Base-by-base conservation (phyloP, 2,329 filamentous ascomycete species). In the Exophiala spinifera region DNA sequence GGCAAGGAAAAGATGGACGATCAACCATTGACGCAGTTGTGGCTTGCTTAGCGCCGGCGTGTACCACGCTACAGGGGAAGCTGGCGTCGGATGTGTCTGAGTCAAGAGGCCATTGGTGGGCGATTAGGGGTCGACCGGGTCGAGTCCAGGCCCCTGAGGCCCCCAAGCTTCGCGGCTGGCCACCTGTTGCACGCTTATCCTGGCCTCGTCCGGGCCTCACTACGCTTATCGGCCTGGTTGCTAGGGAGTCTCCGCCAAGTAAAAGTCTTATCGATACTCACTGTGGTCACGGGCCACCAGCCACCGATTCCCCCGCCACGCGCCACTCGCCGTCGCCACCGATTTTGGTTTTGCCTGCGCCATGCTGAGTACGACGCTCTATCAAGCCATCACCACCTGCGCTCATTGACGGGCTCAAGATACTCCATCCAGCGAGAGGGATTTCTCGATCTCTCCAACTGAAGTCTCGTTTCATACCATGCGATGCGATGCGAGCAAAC, bases 1-100 rank as follows among this genome's bases (percentile, higher is more conserved):
- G n/a, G n/a, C n/a, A n/a, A n/a, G n/a, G n/a, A n/a, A n/a, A n/a
- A n/a, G n/a, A n/a, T 21, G 21, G 20, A 7, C 14, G 23, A 47
- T 44, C 57, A 45, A 49, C 44, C 54, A 60, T 42, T 60, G 54
- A 60, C 57, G 57, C 57, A 60, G 57, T 21, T 57, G 57, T 60
- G 57, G 54, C 55, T 57, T 57, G 53, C 36, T 25, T 56, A 54
- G 51, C 50, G 50, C 54, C 40, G 39, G 17, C 39, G 20, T 21
- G 39, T 42, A n/a, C n/a, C n/a, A n/a, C n/a, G n/a, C n/a, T n/a
- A n/a, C 44, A 46, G 55, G 20, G 44, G 17, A 19, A 19, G 10
- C 23, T 46, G 10, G 21, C 28, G 44, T 39, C 36, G 17, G 36
- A 39, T 39, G 28, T 31, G 28, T 31, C 28, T 31, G 28, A 11